Evolutionary conservation across 2,329 filamentous ascomycete species (phyloP), one percentile per base, ranked within the genome.

Genomic region (Ceratocystis papillata): DNA sequence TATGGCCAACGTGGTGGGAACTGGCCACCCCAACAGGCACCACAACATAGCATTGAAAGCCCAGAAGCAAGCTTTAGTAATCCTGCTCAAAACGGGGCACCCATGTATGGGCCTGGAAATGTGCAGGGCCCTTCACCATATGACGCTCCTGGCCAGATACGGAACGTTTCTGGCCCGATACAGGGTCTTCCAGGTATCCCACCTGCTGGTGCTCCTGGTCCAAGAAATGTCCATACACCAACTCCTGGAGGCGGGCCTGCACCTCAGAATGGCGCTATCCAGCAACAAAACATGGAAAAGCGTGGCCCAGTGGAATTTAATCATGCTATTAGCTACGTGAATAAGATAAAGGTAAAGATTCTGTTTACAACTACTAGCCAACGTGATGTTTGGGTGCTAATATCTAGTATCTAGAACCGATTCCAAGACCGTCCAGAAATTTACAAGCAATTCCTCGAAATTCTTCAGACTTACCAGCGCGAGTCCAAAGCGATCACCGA

Each of bases 401-500:
- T 53, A 25, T 53, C 6, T n/a, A 7, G 25, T 28, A 22, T 33
- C 22, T 46, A 96, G 90, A 99, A 97, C 74, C 93, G 94, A 57
- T 99, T 97, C 76, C 88, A 96, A 71, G 87, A 92, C 72, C 92
- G 96, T 70, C 94, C 94, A 5, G 94, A 99, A 74, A 97, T 99
- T 69, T 99, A 99, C 79, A 99, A 99, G 76, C 93, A 99, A 73
- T 99, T 99, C 73, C 82, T 99, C 37, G 94, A 99, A 75, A 99
- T 99, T 62, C 79, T 99, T 59, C 94, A 99, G 76, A 99, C 94
- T 1, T 99, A 99, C 72, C 94, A 99, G 76, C 85, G 94, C 67
- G 94, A 99, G 75, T 96, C 94, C 64, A 97, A 97, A 74, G 95
- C 94, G 0, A 99, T 99, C 46, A 92, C 96, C 74, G 94, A 99